Conservation (phyloP, 2,329 filamentous ascomycete genomes). For the Diatrype stigma region DNA sequence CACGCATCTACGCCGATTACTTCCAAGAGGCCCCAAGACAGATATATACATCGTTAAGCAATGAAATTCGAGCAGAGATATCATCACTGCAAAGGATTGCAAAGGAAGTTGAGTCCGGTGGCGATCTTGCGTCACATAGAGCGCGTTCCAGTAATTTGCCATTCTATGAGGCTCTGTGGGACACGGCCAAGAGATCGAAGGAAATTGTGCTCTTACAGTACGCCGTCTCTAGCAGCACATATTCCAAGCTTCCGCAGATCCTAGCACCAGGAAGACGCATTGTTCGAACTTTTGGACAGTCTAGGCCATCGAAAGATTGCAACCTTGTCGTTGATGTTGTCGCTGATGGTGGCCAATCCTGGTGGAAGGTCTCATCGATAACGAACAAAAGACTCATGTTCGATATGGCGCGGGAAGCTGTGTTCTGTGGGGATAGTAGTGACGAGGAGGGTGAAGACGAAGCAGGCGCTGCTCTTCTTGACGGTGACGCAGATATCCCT, state of each 20-base stretch:
- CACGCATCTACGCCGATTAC: slow-evolving; percentile 19
- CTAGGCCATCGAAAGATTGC: slow-evolving; percentile 16
- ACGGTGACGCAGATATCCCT: slow-evolving; percentile 23
- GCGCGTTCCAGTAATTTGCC: slow-evolving; percentile 24
- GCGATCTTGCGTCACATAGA: slow-evolving; percentile 17
- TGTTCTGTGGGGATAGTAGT: slow-evolving; percentile 25
- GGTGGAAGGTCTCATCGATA: slow-evolving; percentile 30
- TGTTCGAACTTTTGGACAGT: slow-evolving; percentile 21
- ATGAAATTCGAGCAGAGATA: slow-evolving; percentile 18
- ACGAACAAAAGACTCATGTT: slow-evolving; percentile 26
- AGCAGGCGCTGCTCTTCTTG: neutral
- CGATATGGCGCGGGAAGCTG: slow-evolving; percentile 28
- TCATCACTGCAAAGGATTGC: slow-evolving; percentile 12
- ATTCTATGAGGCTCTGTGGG: slow-evolving; percentile 26
- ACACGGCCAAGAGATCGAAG: slow-evolving; percentile 23
- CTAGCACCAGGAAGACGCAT: slow-evolving; percentile 26
- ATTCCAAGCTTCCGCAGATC: slow-evolving; percentile 20
- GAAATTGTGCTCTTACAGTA: slow-evolving; percentile 26
- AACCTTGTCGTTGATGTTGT: slow-evolving; percentile 25
- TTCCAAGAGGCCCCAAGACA: slow-evolving; percentile 23
- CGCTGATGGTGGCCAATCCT: slow-evolving; percentile 24
- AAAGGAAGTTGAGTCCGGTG: slow-evolving; percentile 10
- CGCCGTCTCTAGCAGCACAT: slow-evolving; percentile 19
- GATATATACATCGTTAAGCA: slow-evolving; percentile 19
- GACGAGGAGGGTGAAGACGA: slow-evolving; percentile 17